Base-by-base conservation (phyloP, 2,329 filamentous ascomycete species). In the Diaporthe sp. region DNA sequence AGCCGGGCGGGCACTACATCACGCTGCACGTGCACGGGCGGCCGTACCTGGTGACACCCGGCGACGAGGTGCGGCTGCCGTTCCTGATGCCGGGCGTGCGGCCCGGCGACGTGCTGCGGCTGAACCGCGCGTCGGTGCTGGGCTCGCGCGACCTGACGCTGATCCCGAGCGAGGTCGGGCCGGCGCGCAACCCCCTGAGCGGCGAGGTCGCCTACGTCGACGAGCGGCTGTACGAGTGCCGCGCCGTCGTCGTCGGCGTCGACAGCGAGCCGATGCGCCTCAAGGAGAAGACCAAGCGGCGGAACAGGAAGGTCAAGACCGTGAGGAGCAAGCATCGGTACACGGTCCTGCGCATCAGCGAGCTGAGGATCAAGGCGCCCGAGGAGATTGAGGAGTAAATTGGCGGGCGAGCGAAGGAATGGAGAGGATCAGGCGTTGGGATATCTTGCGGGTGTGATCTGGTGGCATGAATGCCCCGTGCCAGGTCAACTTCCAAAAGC, bases 131-230 rank as follows among this genome's bases (percentile, higher is more conserved):
- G 34, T 93, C 92, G 55, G 88, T 93, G 72, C 86, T 99, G 59
- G 97, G 97, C 39, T 96, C 93, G 79, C 90, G 97, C 78, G 96
- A 98, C 84, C 98, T 94, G 85, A 98, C 96, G 7, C 88, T 98
- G 78, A 70, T 74, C 2, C 75, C 75, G 9, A 53, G 39, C 28
- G n/a, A 71, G 17, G 39, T 55, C 13, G n/a, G 28, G 13, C 44
- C 13, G 31, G 31, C 31, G 46, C 68, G 73, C 17, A 94, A 95
- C 84, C 94, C 94, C 7, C 46, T 37, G 4, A 37, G 46, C 17
- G 95, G 96, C 84, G 94, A 94, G 12, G 86, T 89, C 6, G 92
- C 94, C n/a, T 96, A 94, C 82, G 86, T 98, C 77, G 95, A 98
- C 83, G 93, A 96, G 84, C 86, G 92, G 72, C 84, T 98, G 75